A percentile compares a stretch with the other conserved stretches of the same genome.
phyloP scores from a whole-genome alignment of 2,329 filamentous ascomycete species.

The Apiospora aurea region DNA sequence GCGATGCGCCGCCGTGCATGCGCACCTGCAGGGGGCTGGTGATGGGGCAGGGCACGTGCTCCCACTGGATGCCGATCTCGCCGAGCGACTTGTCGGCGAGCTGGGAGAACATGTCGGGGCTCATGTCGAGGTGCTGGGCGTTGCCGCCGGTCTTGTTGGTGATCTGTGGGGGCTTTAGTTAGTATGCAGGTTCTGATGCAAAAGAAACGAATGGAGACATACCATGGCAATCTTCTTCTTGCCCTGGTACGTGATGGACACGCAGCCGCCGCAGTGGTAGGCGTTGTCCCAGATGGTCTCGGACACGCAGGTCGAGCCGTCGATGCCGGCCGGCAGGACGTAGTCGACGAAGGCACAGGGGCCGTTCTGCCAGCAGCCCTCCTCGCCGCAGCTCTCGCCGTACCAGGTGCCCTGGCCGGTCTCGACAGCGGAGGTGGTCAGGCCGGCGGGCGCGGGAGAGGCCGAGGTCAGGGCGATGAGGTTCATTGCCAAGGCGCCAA shows the following conservation, averaged over 20 bases:
- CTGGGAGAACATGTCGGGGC: slow-evolving; percentile 24
- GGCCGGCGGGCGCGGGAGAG: neutral
- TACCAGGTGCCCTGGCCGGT: slow-evolving; percentile 22
- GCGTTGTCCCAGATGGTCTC: slow-evolving; percentile 24
- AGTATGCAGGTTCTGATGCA: neutral
- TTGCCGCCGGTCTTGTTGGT: slow-evolving; percentile 24
- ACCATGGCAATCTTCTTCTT: slow-evolving; percentile 26
- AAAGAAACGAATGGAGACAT: neutral
- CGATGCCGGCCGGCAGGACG: slow-evolving; percentile 13
- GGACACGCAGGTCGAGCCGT: slow-evolving; percentile 23
- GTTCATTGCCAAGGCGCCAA: neutral
- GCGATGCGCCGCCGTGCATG: slow-evolving; percentile 31
- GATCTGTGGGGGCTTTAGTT: neutral
- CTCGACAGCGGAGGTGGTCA: neutral
- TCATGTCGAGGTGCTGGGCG: slow-evolving; percentile 24
- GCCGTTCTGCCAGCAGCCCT: slow-evolving; percentile 22
- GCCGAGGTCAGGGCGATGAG: neutral
- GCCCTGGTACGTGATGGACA: slow-evolving; percentile 22
- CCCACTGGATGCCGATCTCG: slow-evolving; percentile 24
- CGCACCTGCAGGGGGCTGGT: slow-evolving; percentile 29
- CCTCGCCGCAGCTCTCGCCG: slow-evolving; percentile 24
- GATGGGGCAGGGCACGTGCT: slow-evolving; percentile 23
- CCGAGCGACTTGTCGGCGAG: slow-evolving; percentile 23
- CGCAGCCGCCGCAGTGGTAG: slow-evolving; percentile 24
- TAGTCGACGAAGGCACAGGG: slow-evolving; percentile 25